phyloP scores from a whole-genome alignment of 2,329 filamentous ascomycete species.

The Scytalidium lignicola region DNA sequence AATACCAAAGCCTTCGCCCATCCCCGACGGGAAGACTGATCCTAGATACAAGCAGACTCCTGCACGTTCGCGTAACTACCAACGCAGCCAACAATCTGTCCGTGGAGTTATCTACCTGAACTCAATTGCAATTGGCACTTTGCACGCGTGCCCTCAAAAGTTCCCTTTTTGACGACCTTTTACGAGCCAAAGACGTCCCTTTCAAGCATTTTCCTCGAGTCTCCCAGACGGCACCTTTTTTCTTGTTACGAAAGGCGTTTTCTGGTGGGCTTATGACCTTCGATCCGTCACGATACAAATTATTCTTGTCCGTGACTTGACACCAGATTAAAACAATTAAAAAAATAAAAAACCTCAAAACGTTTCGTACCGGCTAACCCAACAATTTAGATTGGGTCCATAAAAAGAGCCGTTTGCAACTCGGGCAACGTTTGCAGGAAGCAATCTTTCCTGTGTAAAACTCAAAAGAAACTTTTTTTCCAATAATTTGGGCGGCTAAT shows the following conservation, averaged over 20 bases:
- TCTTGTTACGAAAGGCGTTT: conserved; percentile 21
- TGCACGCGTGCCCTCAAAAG: conserved; percentile 23
- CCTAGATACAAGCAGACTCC: neutral
- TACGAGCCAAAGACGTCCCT: conserved; percentile 36
- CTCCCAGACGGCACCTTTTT: conserved; percentile 5
- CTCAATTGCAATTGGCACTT: conserved; percentile 28
- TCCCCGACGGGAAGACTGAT: too few relatives aligned
- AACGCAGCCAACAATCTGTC: conserved; percentile 19
- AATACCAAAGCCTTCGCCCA: too few relatives aligned
- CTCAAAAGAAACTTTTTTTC: too few relatives aligned
- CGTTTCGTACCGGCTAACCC: neutral
- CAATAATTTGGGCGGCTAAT: too few relatives aligned
- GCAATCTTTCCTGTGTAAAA: too few relatives aligned
- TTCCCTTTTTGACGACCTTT: conserved; percentile 34
- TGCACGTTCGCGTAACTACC: conserved; percentile 23
- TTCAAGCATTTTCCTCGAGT: conserved; percentile 6
- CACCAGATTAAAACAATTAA: neutral
- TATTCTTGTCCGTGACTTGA: neutral
- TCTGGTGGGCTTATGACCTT: conserved; percentile 8
- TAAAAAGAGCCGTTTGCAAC: too few relatives aligned
- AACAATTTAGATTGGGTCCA: neutral
- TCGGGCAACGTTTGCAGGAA: too few relatives aligned
- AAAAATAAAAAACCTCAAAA: neutral
- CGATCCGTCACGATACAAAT: neutral
- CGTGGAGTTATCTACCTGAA: conserved; percentile 28